Percentiles rank a stretch among this genome's conserved stretches.
Evolutionary conservation across 306 rosid species (phyloP).

Genomic region (Quercus dentata): DNA sequence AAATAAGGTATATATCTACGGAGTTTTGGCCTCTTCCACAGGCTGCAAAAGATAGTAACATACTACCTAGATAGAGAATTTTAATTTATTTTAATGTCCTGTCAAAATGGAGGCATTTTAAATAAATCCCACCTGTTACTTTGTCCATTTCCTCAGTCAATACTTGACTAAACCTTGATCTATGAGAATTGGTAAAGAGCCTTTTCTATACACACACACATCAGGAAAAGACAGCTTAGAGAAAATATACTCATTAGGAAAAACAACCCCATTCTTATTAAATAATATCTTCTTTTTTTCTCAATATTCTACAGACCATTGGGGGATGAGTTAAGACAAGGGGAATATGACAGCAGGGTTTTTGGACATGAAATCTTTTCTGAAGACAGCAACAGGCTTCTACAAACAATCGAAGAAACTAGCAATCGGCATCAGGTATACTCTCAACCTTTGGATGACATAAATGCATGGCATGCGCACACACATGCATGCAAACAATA

Average conservation of each 20-base stretch:
- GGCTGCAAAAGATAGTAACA: background rate
- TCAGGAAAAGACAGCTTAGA: background rate
- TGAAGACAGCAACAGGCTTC: background rate
- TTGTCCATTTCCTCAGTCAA: background rate
- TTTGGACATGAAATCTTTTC: background rate
- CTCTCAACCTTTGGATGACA: background rate
- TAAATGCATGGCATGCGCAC: background rate
- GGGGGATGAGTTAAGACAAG: background rate
- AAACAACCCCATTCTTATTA: background rate
- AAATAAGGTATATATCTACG: no score
- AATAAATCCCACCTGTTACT: background rate
- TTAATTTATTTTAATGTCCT: background rate
- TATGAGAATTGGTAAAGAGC: background rate
- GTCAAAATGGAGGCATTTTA: background rate
- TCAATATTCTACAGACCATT: background rate
- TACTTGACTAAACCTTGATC: background rate
- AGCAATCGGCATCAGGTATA: background rate
- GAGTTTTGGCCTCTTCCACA: background rate
- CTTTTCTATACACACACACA: no score
- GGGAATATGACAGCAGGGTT: background rate
- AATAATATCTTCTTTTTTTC: background rate
- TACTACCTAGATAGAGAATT: background rate
- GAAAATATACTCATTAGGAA: background rate
- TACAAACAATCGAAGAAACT: conserved; percentile 6
- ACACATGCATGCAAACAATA: no score